phyloP scores from a whole-genome alignment of 371 early-diverging fungal species.

The Mucor racemosus region DNA sequence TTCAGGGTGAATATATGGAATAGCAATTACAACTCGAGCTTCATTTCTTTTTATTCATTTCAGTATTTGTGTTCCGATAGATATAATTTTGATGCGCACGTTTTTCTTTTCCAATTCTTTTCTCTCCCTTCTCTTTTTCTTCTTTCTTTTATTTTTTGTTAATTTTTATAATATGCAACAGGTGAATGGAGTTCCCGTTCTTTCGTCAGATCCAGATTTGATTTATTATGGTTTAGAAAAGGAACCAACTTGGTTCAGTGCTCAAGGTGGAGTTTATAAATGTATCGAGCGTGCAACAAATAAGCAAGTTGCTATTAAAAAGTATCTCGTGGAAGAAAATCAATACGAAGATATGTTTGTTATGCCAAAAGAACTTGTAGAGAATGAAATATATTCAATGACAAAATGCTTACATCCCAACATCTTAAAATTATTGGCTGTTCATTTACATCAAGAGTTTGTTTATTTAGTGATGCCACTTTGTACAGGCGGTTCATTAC shows the following conservation, averaged over 20 bases:
- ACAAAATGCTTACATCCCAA: conserved; percentile 54
- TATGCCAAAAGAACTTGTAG: conserved; percentile 58
- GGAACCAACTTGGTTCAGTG: conserved; percentile 58
- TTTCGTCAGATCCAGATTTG: conserved; percentile 43
- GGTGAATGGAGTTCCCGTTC: conserved; percentile 55
- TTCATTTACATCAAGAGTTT: conserved; percentile 53
- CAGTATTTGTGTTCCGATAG: background rate
- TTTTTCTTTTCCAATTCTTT: conserved; percentile 11
- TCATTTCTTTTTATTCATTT: background rate
- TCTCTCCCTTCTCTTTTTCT: conserved; percentile 1
- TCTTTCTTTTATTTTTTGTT: background rate
- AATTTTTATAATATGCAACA: conserved; percentile 40
- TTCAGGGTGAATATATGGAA: conserved; percentile 3
- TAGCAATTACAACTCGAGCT: background rate
- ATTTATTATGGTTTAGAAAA: conserved; percentile 44
- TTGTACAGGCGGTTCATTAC: conserved; percentile 54
- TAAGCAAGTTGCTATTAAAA: conserved; percentile 49
- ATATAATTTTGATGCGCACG: conserved; percentile 1
- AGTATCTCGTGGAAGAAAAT: conserved; percentile 52
- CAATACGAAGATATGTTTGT: conserved; percentile 52
- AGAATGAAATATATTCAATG: conserved; percentile 59
- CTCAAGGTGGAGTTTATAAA: conserved; percentile 56
- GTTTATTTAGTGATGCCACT: conserved; percentile 57
- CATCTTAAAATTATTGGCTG: conserved; percentile 45
- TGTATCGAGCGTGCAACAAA: conserved; percentile 38